Base-by-base conservation (phyloP, 208 protist genomes). In the Phytomonas serpens region DNA sequence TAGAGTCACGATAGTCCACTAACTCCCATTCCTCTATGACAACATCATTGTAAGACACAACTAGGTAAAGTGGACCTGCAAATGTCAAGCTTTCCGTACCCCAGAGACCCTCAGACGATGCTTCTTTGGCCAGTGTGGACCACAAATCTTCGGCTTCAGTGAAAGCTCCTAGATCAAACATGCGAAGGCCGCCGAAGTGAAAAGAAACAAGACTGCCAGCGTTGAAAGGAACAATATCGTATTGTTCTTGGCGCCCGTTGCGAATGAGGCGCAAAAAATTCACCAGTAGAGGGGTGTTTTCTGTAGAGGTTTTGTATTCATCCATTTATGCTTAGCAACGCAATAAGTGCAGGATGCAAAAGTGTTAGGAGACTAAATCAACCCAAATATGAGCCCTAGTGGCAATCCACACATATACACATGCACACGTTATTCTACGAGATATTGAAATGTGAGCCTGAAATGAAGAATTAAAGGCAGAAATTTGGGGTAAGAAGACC, bases 221-320 rank as follows among this genome's bases (percentile, higher is more conserved):
- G 67, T 76, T 69, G 64, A 79, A 71, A 37, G 19, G 29, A 27
- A 57, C 2, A 6, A 27, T 23, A 38, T 77, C 65, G 74, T 67
- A 80, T 68, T 77, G 72, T 29, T 72, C 68, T 2, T 78, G 77
- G 51, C 75, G 78, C 13, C 77, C 72, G 67, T 88, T 63, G 64
- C 83, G 83, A 34, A 88, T 81, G 57, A 88, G 68, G 38, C 80
- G 77, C 52, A 85, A 70, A 5, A 85, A 47, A 62, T 83, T 85
- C 37, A 88, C 78, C 36, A 83, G 67, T 57, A 86, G 61, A 23
- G 82, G 82, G 19, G 78, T 72, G 40, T 78, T 80, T 61, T 77
- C 72, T 7, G 81, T 71, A 9, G 75, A 37, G 19, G 74, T 78
- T n/a, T 69, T 68, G 4, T 74, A 68, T 52, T 72, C 40, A 33